These are phyloP conservation scores for Fraxinus velutina DNA, from an alignment of 305 asterid genomes.

Conservation along the genomic window DNA sequence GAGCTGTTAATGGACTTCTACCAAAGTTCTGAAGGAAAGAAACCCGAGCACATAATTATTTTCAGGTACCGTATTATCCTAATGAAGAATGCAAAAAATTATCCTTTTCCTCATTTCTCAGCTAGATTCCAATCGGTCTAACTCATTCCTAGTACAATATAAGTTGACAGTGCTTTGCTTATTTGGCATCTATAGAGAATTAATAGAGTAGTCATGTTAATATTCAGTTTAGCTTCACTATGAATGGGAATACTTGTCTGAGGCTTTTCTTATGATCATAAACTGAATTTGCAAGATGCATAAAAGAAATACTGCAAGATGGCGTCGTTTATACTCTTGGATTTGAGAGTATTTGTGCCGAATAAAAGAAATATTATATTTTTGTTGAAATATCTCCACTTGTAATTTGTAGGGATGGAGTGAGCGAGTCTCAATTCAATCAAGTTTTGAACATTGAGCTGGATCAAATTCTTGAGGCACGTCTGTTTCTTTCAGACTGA, in stretches of 20 bases:
- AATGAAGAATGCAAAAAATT: background rate
- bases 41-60: conserved; percentile 63
- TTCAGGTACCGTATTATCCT: conserved; percentile 39
- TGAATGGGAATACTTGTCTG: background rate
- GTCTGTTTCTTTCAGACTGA: background rate
- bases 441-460: conserved; percentile 67
- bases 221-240: background rate
- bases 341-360: background rate
- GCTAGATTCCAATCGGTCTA: background rate
- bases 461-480: conserved; percentile 59
- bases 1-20: conserved; percentile 60
- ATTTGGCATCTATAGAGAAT: background rate
- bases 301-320: background rate
- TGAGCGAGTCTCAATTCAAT: conserved; percentile 67
- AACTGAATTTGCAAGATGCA: background rate
- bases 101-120: background rate
- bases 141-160: background rate
- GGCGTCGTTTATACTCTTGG: background rate
- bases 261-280: background rate
- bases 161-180: background rate
- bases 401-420: conserved; percentile 55
- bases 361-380: no score
- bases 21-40: conserved; percentile 32
- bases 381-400: background rate
- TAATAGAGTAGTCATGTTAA: background rate